Conservation (phyloP, 2,329 filamentous ascomycete species). For the Xylaria sp. region DNA sequence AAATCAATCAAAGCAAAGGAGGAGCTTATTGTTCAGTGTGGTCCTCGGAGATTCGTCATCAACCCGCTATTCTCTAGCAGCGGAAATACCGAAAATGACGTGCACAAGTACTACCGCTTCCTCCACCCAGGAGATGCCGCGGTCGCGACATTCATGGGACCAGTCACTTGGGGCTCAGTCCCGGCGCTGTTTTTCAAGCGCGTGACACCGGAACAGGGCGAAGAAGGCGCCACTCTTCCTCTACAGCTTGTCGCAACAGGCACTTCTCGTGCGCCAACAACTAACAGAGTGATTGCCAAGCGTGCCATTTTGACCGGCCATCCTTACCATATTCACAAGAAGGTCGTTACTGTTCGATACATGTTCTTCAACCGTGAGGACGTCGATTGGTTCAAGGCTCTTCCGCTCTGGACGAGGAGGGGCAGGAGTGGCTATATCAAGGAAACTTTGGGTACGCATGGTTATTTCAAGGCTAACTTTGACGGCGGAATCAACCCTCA, state of each 20-base stretch:
- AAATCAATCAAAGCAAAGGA: slow-evolving; percentile 89
- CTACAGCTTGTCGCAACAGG: slow-evolving; percentile 86
- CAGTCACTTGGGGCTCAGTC: slow-evolving; percentile 91
- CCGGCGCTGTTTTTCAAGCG: slow-evolving; percentile 89
- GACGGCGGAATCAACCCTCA: slow-evolving; percentile 96
- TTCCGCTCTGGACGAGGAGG: slow-evolving; percentile 92
- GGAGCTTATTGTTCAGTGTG: slow-evolving; percentile 90
- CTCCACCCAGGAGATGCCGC: slow-evolving; percentile 90
- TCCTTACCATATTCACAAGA: slow-evolving; percentile 99
- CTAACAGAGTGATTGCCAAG: slow-evolving; percentile 86
- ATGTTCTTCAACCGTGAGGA: slow-evolving; percentile 99
- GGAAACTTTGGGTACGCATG: slow-evolving; percentile 93
- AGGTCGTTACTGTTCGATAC: slow-evolving; percentile 94
- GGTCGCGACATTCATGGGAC: slow-evolving; percentile 89
- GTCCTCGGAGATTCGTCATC: slow-evolving; percentile 84
- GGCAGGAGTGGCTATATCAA: slow-evolving; percentile 92
- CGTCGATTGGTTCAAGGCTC: slow-evolving; percentile 95
- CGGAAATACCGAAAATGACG: slow-evolving; percentile 94
- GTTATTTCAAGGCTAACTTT: slow-evolving; percentile 99
- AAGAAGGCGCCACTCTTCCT: slow-evolving; percentile 57
- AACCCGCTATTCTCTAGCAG: slow-evolving; percentile 89
- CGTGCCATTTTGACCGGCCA: slow-evolving; percentile 93
- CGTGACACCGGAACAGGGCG: slow-evolving; percentile 56
- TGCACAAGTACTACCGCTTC: slow-evolving; percentile 95
- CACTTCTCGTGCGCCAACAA: slow-evolving; percentile 82